Evolutionary conservation across 148 eudicot species (phyloP), one percentile per base, ranked within the genome.

Genomic region (Silene latifolia): DNA sequence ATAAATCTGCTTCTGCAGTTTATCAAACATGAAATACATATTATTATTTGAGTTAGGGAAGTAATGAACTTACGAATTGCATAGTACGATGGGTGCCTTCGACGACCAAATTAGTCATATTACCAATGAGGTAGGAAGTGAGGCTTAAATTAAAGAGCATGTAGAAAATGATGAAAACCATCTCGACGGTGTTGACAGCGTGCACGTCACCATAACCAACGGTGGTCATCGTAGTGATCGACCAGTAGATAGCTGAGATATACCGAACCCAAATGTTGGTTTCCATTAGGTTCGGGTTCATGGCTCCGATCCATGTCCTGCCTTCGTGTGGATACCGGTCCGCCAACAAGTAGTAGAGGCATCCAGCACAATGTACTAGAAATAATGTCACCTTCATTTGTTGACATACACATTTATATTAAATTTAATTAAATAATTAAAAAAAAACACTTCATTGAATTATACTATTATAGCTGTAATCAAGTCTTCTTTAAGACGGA

Each of bases 121-220:
- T 93, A 3, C 98, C 98, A 35, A 93, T 93, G 66, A 93, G 81
- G 69, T 93, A 93, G n/a, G 98, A 89, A 8, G 95, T 93, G 54
- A 93, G 87, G 66, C 93, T 90, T 3, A 93, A 84, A 74, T 93
- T 93, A 80, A 93, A 88, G 71, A 93, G 92, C 97, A 93, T 91
- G 71, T 88, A 93, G 72, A 88, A 87, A n/a, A 87, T 83, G 18
- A 83, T 86, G 77, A 93, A 93, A 25, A 87, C 78, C 98, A 93
- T 93, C 79, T 91, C 98, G 25, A 77, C 59, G 17, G 95, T 76
- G 74, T 93, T 93, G 3, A 83, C 91, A 0, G 98, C 97, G 42
- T 93, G 98, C 18, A 93, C 84, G 54, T 93, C 98, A 1, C 98
- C 98, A 66, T 93, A 93, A 0, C 98, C 97, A 20, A 90, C 93